phyloP scores from a whole-genome alignment of 139 green algal species.

The Chlamydomonas sphaeroides region DNA sequence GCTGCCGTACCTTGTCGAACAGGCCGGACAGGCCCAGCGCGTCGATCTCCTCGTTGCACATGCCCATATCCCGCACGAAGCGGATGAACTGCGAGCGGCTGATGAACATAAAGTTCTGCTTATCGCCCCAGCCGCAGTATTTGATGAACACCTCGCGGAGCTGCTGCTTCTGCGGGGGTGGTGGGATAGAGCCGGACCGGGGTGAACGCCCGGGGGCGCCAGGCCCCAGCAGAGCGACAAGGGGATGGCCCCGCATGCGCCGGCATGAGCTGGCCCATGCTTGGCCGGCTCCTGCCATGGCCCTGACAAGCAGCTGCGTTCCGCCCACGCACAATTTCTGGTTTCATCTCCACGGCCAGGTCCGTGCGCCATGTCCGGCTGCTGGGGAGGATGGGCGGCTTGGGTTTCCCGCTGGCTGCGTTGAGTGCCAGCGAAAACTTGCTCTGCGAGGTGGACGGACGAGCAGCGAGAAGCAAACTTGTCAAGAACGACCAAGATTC shows the following conservation, averaged over 20 bases:
- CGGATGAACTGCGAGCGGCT: slow-evolving; percentile 51
- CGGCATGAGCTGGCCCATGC: no score
- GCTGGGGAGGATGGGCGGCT: slow-evolving; percentile 32
- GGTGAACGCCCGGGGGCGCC: no score
- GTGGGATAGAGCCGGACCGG: no score
- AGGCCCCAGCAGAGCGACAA: no score
- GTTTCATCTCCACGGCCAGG: slow-evolving; percentile 35
- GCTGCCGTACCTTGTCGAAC: slow-evolving; percentile 52
- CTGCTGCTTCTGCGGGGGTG: slow-evolving; percentile 25
- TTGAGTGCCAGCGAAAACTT: not conserved
- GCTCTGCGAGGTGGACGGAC: no score
- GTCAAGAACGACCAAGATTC: no score
- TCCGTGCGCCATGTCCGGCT: slow-evolving; percentile 36
- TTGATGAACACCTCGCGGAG: slow-evolving; percentile 52
- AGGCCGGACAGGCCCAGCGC: slow-evolving; percentile 24
- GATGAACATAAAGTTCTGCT: slow-evolving; percentile 55
- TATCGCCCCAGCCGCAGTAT: slow-evolving; percentile 54
- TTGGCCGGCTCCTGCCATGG: no score
- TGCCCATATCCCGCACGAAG: slow-evolving; percentile 46
- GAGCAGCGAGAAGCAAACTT: no score
- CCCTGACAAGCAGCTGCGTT: no score
- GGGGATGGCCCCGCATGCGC: no score
- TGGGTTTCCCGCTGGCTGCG: not conserved
- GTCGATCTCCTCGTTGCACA: slow-evolving; percentile 43
- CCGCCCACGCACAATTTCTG: slow-evolving; percentile 33